Percentiles rank a stretch among this genome's conserved stretches.
Evolutionary conservation across 2,329 filamentous ascomycete species (phyloP).

Genomic region (Hypoxylon sp.): DNA sequence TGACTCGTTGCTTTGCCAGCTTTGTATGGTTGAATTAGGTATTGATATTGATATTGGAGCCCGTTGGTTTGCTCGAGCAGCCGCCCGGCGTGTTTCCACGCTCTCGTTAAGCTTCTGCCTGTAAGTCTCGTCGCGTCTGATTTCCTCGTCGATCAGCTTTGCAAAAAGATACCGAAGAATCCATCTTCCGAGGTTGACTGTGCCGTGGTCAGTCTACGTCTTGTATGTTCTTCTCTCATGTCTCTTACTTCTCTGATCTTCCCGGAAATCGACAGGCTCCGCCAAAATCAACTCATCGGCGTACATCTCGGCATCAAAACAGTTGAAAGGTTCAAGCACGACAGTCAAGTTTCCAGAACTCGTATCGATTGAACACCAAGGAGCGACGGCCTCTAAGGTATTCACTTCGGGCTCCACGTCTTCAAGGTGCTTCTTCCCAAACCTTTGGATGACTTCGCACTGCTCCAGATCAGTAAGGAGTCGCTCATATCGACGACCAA

Average conservation of each 20-base stretch:
- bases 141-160: slow-evolving; percentile 88
- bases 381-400: slow-evolving; percentile 85
- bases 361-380: slow-evolving; percentile 96
- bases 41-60: slow-evolving; percentile 67
- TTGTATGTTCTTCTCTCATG: not conserved
- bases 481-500: not conserved
- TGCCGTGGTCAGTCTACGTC: slow-evolving; percentile 22
- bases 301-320: slow-evolving; percentile 97
- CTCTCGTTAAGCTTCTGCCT: slow-evolving; percentile 73
- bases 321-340: slow-evolving; percentile 90
- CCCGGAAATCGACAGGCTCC: slow-evolving; percentile 80
- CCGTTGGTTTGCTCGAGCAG: slow-evolving; percentile 63
- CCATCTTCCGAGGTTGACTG: slow-evolving; percentile 97
- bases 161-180: slow-evolving; percentile 91
- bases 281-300: slow-evolving; percentile 84
- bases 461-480: slow-evolving; percentile 48
- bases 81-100: slow-evolving; percentile 64
- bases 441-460: slow-evolving; percentile 89
- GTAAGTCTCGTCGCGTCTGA: slow-evolving; percentile 78
- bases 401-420: slow-evolving; percentile 89
- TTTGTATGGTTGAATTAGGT: slow-evolving; percentile 45
- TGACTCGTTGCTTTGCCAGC: slow-evolving; percentile 54
- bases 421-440: slow-evolving; percentile 91
- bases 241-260: slow-evolving; percentile 87
- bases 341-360: slow-evolving; percentile 92